phyloP scores from a whole-genome alignment of 2,329 filamentous ascomycete species.

The Hymenoscyphus fraxineus region DNA sequence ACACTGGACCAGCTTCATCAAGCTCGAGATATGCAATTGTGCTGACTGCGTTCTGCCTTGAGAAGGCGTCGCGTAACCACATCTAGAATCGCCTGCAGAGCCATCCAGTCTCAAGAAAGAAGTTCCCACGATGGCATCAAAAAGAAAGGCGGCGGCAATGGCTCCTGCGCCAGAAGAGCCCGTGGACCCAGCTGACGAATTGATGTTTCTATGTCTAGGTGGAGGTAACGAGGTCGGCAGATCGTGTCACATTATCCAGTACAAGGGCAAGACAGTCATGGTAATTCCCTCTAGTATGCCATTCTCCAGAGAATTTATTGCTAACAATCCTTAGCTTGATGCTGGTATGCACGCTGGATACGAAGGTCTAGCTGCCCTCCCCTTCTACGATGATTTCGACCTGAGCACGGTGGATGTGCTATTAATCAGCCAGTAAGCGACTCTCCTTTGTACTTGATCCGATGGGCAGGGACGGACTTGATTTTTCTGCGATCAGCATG shows the following conservation, averaged over 20 bases:
- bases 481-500: constrained; percentile 3
- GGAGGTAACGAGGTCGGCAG: constrained; percentile 96
- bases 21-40: constrained; percentile 1
- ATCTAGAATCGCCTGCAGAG: neutral
- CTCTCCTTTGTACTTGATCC: constrained; percentile 18
- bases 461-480: neutral
- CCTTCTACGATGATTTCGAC: constrained; percentile 98
- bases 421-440: constrained; percentile 96
- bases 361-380: constrained; percentile 86
- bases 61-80: neutral
- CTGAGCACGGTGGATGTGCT: constrained; percentile 95
- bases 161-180: constrained; percentile 70
- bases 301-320: neutral
- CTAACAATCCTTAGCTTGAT: constrained; percentile 59
- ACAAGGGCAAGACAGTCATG: constrained; percentile 99
- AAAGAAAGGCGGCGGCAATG: constrained; percentile 81
- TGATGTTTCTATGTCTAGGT: constrained; percentile 89
- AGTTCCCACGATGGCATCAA: constrained; percentile 73
- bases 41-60: constrained; percentile 3
- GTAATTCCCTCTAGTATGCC: constrained; percentile 45
- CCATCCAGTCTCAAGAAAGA: neutral
- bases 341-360: constrained; percentile 96
- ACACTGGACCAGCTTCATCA: neutral
- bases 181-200: constrained; percentile 87
- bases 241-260: constrained; percentile 96